phyloP scores from a whole-genome alignment of 1,284 basidiomycete species.

The Puccinia brachypodii region DNA sequence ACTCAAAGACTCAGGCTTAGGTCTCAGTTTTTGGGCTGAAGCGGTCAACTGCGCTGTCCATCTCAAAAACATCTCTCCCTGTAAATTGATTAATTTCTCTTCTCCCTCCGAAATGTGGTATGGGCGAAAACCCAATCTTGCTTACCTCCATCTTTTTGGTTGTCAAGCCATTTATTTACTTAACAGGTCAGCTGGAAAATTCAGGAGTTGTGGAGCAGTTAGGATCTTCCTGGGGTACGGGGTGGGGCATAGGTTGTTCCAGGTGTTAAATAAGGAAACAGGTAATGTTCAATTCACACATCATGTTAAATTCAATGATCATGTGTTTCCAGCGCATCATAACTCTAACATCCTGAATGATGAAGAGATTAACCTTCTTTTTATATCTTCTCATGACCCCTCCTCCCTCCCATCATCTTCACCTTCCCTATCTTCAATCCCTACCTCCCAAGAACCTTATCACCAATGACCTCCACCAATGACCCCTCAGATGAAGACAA shows the following conservation, averaged over 20 bases:
- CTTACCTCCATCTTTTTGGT: neutral
- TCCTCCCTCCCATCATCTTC: no score
- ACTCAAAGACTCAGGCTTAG: neutral
- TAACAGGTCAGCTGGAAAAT: neutral
- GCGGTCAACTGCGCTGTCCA: neutral
- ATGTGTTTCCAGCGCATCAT: neutral
- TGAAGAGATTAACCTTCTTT: neutral
- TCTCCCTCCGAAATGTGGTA: neutral
- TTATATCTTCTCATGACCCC: neutral
- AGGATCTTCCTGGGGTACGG: neutral
- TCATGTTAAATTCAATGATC: constrained; percentile 17
- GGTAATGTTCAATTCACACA: neutral
- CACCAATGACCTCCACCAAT: no score
- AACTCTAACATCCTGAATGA: neutral
- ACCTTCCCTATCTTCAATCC: no score
- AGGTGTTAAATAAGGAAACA: neutral
- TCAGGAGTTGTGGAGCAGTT: neutral
- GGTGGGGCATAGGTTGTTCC: neutral
- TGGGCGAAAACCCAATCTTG: neutral
- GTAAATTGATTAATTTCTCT: constrained; percentile 20
- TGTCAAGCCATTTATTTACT: neutral
- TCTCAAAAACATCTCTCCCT: constrained; percentile 40
- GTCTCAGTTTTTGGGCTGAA: constrained; percentile 1
- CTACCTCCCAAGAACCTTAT: no score
- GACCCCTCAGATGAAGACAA: no score